Evolutionary conservation across 1,139 yeast genomes (phyloP), one percentile per base, ranked within the genome.

Genomic region (Taphrina populina): DNA sequence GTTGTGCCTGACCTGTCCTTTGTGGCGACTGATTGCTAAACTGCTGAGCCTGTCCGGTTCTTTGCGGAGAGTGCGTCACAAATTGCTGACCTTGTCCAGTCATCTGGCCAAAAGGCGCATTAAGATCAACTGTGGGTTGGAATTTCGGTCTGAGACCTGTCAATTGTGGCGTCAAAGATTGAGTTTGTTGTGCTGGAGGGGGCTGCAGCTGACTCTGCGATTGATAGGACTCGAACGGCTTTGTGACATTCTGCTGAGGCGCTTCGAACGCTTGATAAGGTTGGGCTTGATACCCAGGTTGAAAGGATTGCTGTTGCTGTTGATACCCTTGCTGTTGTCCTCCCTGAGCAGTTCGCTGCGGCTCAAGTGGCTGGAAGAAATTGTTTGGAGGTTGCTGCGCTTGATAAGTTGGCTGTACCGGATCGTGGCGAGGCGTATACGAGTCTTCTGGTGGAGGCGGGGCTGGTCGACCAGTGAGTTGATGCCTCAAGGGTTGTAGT

Each of bases 261-360:
- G 24, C 32, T 56, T 27, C 58, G 59, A 15, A 56, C 35, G 20
- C 46, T 57, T 23, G 58, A 41, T 32, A 52, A 39, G 57, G 65
- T 56, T 66, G 69, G 23, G 39, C 51, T 19, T 17, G 60, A n/a
- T n/a, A n/a, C n/a, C n/a, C n/a, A n/a, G n/a, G n/a, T 20, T 15
- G 61, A 37, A 17, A 64, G 60, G 21, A 64, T 59, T 24, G 63
- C 57, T 10, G 66, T 44, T 39, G 64, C 60, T 19, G 66, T 49
- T 32, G 66, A 52, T 51, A 47, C 33, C 56, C 64, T 36, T 64
- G 62, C 52, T 46, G 60, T n/a, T n/a, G n/a, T n/a, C n/a, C n/a
- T n/a, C n/a, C n/a, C 37, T 29, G 56, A 35, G 30, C 23, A 5
- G 44, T 23, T 8, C 21, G 15, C 19, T 26, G 57, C 24, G 30